These are phyloP conservation scores for Lolium multiflorum DNA, from an alignment of 176 grass and related monocot species.

Conservation along the genomic window DNA sequence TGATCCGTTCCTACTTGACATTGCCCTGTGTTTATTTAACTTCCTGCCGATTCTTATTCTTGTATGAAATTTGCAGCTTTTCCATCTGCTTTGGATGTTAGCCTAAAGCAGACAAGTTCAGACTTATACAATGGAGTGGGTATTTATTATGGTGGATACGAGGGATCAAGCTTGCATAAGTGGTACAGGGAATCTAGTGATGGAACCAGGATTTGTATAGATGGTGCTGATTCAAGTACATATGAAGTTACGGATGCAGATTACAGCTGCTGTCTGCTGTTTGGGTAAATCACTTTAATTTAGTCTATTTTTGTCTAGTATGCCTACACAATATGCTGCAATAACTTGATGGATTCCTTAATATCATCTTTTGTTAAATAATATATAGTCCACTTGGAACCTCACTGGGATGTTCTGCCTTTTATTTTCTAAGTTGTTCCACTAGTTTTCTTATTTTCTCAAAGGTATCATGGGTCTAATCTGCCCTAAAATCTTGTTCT, in stretches of 20 bases:
- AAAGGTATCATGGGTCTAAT: neutral
- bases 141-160: conserved; percentile 96
- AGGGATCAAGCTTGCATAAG: conserved; percentile 83
- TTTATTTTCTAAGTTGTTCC: conserved; percentile 11
- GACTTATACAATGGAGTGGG: conserved; percentile 72
- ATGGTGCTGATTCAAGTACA: conserved; percentile 69
- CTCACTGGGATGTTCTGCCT: neutral
- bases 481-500: neutral
- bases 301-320: conserved; percentile 31
- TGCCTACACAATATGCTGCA: conserved; percentile 30
- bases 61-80: conserved; percentile 59
- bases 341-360: conserved; percentile 7
- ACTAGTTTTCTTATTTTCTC: neutral
- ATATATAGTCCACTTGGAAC: conserved; percentile 18
- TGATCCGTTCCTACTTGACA: conserved; percentile 30
- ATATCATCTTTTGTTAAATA: conserved; percentile 19
- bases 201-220: conserved; percentile 70
- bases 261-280: conserved; percentile 78
- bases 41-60: conserved; percentile 40
- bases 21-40: conserved; percentile 31
- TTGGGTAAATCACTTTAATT: conserved; percentile 72
- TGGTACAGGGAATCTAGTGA: conserved; percentile 91
- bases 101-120: conserved; percentile 64
- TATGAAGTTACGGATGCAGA: conserved; percentile 95
- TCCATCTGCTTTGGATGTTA: conserved; percentile 83